Conservation (phyloP, 176 grass and related monocot species). For the Raddia distichophylla region DNA sequence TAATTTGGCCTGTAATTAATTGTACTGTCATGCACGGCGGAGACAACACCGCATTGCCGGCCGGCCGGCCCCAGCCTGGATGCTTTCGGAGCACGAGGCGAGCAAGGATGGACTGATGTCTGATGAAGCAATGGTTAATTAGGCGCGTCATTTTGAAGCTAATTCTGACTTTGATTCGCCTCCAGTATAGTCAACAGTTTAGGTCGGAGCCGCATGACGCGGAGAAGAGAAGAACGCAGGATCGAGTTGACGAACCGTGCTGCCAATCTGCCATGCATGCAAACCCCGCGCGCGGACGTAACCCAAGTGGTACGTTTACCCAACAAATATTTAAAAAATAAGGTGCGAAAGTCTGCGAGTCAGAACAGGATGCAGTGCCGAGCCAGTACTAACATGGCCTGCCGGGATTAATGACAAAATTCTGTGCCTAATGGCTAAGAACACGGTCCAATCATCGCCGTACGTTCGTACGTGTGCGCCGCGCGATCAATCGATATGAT, state of each 20-base stretch:
- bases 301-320: neutral
- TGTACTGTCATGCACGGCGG: neutral
- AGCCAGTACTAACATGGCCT: too few species aligned
- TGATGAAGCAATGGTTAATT: neutral
- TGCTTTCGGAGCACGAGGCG: neutral
- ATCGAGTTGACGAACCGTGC: neutral
- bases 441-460: neutral
- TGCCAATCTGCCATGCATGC: neutral
- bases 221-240: neutral
- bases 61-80: neutral
- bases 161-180: neutral
- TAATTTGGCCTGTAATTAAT: neutral
- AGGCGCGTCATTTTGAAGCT: conserved; percentile 19
- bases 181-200: neutral
- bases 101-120: neutral
- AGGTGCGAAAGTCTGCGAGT: neutral
- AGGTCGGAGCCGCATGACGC: conserved; percentile 5
- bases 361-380: neutral
- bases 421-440: neutral
- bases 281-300: neutral
- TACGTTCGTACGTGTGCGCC: too few species aligned
- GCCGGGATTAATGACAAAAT: neutral
- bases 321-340: neutral
- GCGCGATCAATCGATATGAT: too few species aligned
- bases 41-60: neutral